Evolutionary conservation across 2,329 filamentous ascomycete genomes (phyloP).

Genomic region (Penicillium oxalicum): DNA sequence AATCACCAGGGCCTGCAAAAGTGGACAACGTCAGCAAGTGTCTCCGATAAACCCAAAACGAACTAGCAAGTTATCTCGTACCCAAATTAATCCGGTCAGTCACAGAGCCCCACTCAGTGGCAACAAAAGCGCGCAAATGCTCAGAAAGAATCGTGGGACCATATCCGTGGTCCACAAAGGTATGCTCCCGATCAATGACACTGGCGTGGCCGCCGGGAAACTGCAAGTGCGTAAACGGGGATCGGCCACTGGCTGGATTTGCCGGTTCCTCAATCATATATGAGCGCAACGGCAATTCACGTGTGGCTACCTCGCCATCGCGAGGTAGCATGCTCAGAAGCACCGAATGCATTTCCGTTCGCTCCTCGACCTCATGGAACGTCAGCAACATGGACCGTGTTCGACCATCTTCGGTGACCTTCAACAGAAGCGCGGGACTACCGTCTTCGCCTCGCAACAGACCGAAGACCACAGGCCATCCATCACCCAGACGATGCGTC

Average conservation of each 20-base stretch:
- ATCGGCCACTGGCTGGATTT: constrained; percentile 27
- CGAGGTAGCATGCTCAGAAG: constrained; percentile 66
- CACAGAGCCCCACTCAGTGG: constrained; percentile 69
- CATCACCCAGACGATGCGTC: constrained; percentile 61
- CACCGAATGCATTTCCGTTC: constrained; percentile 64
- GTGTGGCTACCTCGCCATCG: constrained; percentile 62
- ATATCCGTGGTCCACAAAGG: constrained; percentile 49
- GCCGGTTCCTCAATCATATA: constrained; percentile 55
- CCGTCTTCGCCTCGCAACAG: constrained; percentile 68
- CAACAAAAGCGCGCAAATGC: constrained; percentile 65
- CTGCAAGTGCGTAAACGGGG: constrained; percentile 29
- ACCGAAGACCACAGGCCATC: constrained; percentile 68
- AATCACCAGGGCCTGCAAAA: constrained; percentile 57
- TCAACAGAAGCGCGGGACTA: constrained; percentile 62
- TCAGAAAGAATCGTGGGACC: constrained; percentile 69
- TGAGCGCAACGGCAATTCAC: constrained; percentile 61
- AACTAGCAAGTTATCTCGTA: constrained; percentile 17
- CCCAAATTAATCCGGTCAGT: constrained; percentile 77
- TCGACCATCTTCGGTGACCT: constrained; percentile 59
- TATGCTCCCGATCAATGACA: constrained; percentile 66
- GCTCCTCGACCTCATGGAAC: constrained; percentile 67
- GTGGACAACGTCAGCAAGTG: not conserved
- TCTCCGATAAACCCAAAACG: not conserved
- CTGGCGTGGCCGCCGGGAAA: constrained; percentile 35
- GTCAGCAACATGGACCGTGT: constrained; percentile 70